phyloP scores from a whole-genome alignment of 148 eudicot genomes.

The Chenopodium berlandieri region DNA sequence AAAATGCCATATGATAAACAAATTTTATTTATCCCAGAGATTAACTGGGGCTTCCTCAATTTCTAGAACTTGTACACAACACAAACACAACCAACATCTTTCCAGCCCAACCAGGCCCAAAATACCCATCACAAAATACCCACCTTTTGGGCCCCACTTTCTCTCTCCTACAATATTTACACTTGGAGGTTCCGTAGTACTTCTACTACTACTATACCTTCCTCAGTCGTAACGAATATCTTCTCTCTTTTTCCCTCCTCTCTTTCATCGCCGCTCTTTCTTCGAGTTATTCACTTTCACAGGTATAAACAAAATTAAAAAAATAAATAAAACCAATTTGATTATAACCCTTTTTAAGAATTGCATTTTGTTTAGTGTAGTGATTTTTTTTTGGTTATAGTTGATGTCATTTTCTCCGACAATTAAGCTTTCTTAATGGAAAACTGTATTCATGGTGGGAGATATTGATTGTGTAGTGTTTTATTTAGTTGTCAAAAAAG shows the following conservation, averaged over 20 bases:
- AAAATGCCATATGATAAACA: no score
- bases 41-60: no score
- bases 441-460: not conserved
- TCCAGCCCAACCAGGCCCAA: not conserved
- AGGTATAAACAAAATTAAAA: not conserved
- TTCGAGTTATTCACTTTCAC: not conserved
- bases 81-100: not conserved
- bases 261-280: not conserved
- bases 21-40: no score
- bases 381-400: not conserved
- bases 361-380: no score
- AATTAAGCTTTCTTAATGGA: not conserved
- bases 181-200: not conserved
- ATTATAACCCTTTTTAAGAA: no score
- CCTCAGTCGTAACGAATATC: not conserved
- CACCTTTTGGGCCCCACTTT: not conserved
- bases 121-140: not conserved
- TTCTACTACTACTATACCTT: not conserved
- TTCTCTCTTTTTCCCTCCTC: not conserved
- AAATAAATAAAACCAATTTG: no score
- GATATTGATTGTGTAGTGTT: not conserved
- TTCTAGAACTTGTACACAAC: not conserved
- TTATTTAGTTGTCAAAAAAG: not conserved
- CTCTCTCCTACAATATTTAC: not conserved
- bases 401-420: constrained; percentile 5